Conservation (phyloP, 345 rosid genomes). For the Rhodamnia argentea region DNA sequence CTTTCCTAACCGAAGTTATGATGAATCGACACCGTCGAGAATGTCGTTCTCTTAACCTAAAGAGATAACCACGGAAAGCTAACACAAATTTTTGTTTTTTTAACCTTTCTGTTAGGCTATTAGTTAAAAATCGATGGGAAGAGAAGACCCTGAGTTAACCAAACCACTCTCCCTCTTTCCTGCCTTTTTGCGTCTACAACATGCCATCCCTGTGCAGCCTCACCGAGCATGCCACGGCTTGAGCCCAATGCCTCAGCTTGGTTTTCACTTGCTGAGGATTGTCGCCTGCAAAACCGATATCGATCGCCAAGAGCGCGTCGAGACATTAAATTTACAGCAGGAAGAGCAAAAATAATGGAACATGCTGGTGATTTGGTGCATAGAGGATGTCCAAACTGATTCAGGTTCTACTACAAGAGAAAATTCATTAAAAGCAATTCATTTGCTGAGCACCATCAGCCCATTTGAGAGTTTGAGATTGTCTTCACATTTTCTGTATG, state of each 20-base stretch:
- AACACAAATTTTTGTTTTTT: neutral
- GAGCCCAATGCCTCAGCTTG: conserved; percentile 93
- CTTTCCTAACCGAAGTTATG: neutral
- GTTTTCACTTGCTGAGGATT: conserved; percentile 67
- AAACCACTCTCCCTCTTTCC: neutral
- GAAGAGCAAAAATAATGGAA: neutral
- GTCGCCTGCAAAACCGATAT: conserved; percentile 37
- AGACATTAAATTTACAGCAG: neutral
- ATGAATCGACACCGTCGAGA: neutral
- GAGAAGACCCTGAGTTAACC: neutral
- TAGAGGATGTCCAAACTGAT: neutral
- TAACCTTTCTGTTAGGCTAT: neutral
- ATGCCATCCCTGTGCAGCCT: conserved; percentile 13
- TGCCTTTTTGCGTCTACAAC: neutral
- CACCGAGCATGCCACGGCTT: conserved; percentile 89
- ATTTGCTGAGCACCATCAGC: neutral
- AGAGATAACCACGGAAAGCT: neutral
- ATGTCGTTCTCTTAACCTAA: neutral
- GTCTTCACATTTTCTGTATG: neutral
- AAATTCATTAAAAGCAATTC: neutral
- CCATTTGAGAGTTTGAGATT: neutral
- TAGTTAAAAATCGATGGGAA: neutral
- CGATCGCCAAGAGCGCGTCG: neutral
- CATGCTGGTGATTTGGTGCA: neutral
- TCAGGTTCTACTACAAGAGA: neutral